A percentile compares a stretch with the other conserved stretches of the same genome.
phyloP scores from a whole-genome alignment of 139 green algal species.

The Yamagishiella unicocca region DNA sequence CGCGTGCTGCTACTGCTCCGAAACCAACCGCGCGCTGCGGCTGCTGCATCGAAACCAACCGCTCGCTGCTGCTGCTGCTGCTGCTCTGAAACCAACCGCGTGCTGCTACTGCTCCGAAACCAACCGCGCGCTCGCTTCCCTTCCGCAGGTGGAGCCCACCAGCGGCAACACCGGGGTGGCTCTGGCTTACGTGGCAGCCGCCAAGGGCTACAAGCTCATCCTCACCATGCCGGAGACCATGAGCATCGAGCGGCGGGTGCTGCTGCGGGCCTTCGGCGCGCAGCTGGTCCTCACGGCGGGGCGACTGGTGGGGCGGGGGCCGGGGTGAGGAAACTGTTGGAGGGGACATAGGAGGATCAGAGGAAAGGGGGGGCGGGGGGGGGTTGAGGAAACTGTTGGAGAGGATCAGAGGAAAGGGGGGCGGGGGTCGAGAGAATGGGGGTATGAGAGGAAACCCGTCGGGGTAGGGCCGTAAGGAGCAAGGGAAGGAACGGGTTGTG shows the following conservation, averaged over 20 bases:
- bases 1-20: no score
- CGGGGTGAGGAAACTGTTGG: neutral
- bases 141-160: constrained; percentile 85
- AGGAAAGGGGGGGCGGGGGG: no score
- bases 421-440: no score
- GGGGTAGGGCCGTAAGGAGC: no score
- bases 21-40: no score
- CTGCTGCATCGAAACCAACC: no score
- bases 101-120: no score
- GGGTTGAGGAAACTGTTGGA: no score
- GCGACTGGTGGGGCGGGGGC: constrained; percentile 42
- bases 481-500: no score
- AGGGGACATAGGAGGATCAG: neutral
- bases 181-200: constrained; percentile 94
- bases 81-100: neutral
- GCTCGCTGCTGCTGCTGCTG: neutral
- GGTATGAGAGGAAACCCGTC: no score
- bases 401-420: no score
- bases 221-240: constrained; percentile 98
- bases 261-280: constrained; percentile 82
- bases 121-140: no score
- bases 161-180: constrained; percentile 95
- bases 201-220: constrained; percentile 95
- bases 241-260: constrained; percentile 90
- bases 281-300: constrained; percentile 84